phyloP scores from a whole-genome alignment of 257 asterid genomes.

The Capsicum pubescens region DNA sequence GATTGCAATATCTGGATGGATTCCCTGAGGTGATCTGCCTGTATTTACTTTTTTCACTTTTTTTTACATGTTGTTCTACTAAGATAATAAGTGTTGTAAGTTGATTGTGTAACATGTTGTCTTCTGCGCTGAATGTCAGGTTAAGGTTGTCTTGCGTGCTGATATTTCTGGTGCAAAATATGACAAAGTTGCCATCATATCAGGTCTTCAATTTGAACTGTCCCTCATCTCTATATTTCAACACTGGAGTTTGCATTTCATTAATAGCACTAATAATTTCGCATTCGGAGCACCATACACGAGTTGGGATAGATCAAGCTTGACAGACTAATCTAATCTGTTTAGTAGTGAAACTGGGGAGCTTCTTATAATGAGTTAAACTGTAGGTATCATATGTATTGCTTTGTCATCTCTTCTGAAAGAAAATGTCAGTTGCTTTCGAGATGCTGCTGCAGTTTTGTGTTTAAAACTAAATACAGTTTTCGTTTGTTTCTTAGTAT shows the following conservation, averaged over 20 bases:
- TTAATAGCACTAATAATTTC: neutral
- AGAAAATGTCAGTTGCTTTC: neutral
- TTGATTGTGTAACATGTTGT: conserved; percentile 25
- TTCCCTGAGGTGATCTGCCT: conserved; percentile 71
- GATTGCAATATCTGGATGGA: conserved; percentile 96
- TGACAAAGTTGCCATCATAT: conserved; percentile 89
- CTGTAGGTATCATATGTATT: conserved; percentile 6
- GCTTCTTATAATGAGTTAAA: conserved; percentile 19
- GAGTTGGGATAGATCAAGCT: conserved; percentile 12
- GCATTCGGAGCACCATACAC: neutral
- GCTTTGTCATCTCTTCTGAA: neutral
- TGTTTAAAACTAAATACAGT: conserved; percentile 11
- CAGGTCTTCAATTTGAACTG: conserved; percentile 58
- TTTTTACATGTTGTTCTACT: conserved; percentile 18
- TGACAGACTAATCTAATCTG: conserved; percentile 4
- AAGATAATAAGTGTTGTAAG: neutral
- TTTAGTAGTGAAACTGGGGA: neutral
- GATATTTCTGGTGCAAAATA: conserved; percentile 74
- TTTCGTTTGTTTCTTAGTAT: neutral
- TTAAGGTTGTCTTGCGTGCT: conserved; percentile 94
- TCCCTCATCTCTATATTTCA: conserved; percentile 1
- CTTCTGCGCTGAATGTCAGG: conserved; percentile 47
- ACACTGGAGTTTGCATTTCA: neutral
- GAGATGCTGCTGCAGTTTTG: conserved; percentile 1
- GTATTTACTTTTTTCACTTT: conserved; percentile 19